Evolutionary conservation across 345 rosid genomes (phyloP), one percentile per base, ranked within the genome.

Genomic region (Eucalyptus grandis): DNA sequence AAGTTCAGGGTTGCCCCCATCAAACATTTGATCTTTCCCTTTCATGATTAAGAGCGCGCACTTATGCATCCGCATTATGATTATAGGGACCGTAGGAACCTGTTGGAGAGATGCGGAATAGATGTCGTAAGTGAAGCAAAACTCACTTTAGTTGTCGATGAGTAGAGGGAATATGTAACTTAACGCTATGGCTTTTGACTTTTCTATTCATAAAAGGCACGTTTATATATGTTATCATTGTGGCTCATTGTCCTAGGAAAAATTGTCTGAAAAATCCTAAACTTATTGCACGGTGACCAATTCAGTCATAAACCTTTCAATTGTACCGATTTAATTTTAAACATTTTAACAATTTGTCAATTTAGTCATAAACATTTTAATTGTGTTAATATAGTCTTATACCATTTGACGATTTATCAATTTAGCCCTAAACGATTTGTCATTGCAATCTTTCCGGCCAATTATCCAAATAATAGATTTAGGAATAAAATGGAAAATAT

Each of bases 281-380:
- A 53, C 56, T 53, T 53, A 53, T 53, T 53, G 24, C 24, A 3
- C 24, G 2, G 0, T 53, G 24, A 19, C 0, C 4, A 53, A 53
- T 53, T 53, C 0, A 19, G 22, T 17, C 4, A 3, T 1, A 3
- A 53, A 53, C 2, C 0, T 53, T 53, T 53, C 4, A 53, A 53
- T 53, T 7, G 4, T 19, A 19, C 24, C 2, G 2, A 53, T 53
- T 53, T 53, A 53, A 53, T 7, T 53, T 53, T 19, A 53, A 53
- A 53, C 56, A 2, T 53, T 53, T 53, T 53, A 53, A 53, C 24
- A 53, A 53, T 53, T 53, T 53, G 2, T 53, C 21, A 50, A 50
- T 50, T 50, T 50, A 50, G 8, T 51, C 4, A 51, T 51, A 51
- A 51, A 51, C 1, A 6, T 51, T 51, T 51, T 16, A 51, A 51